Evolutionary conservation across 768 basidiomycete genomes (phyloP).

Genomic region (Cystofilobasidium macerans): DNA sequence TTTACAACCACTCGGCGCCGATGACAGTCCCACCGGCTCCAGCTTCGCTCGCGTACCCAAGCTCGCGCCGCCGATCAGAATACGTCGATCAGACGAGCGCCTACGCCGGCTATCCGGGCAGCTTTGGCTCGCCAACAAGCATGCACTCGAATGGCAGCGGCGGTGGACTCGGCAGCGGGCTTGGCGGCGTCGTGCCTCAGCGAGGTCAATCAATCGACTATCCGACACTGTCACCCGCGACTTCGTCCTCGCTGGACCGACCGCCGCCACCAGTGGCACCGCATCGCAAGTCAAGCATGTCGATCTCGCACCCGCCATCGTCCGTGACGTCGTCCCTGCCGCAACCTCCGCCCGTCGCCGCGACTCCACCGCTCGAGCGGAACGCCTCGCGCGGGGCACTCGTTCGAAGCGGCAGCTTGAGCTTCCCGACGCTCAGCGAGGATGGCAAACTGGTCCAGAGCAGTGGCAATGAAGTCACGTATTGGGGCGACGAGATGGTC

Average conservation of each 20-base stretch:
- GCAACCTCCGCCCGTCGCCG: conserved; percentile 69
- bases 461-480: conserved; percentile 68
- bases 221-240: conserved; percentile 39
- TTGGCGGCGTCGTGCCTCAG: not conserved
- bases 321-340: conserved; percentile 44
- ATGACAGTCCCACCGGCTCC: conserved; percentile 16
- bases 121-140: not conserved
- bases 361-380: conserved; percentile 56
- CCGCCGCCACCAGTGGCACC: conserved; percentile 45
- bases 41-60: conserved; percentile 18
- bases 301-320: conserved; percentile 43
- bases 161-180: too few relatives aligned
- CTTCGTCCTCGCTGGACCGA: conserved; percentile 60
- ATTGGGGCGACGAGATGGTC: conserved; percentile 71
- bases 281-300: conserved; percentile 66
- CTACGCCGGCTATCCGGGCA: conserved; percentile 19
- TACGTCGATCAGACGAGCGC: conserved; percentile 26
- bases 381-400: conserved; percentile 42
- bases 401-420: conserved; percentile 31
- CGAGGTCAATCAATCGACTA: conserved; percentile 19
- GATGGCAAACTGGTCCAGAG: conserved; percentile 21
- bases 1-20: not conserved
- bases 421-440: conserved; percentile 39
- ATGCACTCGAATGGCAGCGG: not conserved
- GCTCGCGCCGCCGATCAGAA: conserved; percentile 24